These are phyloP conservation scores for Apiospora aurea DNA, from an alignment of 2,329 filamentous ascomycete species.

Conservation along the genomic window DNA sequence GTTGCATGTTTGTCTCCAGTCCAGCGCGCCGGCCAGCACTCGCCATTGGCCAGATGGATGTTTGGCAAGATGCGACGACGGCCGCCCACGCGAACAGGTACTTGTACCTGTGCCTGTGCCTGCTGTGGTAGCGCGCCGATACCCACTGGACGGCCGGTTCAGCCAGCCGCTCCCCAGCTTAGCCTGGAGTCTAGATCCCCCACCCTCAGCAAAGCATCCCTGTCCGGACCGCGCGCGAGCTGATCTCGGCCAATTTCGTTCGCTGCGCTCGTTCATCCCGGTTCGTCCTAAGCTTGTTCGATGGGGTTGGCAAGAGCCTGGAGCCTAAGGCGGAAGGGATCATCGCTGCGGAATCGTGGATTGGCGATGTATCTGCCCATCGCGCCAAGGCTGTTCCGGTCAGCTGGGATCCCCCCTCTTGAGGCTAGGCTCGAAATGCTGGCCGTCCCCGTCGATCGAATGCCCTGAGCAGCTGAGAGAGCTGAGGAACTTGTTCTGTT, in stretches of 20 bases:
- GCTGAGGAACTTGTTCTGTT: background rate
- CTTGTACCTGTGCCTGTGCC: background rate
- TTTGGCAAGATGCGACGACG: background rate
- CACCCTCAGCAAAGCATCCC: background rate
- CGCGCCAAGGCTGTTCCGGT: slow-evolving; percentile 1
- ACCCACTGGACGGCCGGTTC: background rate
- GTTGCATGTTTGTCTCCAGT: slow-evolving; percentile 3
- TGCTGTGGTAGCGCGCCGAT: background rate
- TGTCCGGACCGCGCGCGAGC: background rate
- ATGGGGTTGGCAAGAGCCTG: slow-evolving; percentile 23
- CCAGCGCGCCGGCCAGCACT: background rate
- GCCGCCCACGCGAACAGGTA: background rate
- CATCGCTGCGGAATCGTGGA: slow-evolving; percentile 13
- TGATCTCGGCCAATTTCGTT: slow-evolving; percentile 26
- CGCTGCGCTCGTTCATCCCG: background rate
- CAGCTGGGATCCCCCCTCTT: background rate
- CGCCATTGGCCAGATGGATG: background rate
- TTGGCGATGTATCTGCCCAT: background rate
- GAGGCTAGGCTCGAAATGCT: background rate
- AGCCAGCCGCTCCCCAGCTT: slow-evolving; percentile 10
- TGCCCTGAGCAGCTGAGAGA: background rate
- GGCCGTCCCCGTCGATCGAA: background rate
- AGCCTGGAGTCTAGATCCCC: background rate
- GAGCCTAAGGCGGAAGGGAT: slow-evolving; percentile 20
- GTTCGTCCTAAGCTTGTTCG: slow-evolving; percentile 27